phyloP scores from a whole-genome alignment of 345 rosid genomes.

The Sisymbrium irio region DNA sequence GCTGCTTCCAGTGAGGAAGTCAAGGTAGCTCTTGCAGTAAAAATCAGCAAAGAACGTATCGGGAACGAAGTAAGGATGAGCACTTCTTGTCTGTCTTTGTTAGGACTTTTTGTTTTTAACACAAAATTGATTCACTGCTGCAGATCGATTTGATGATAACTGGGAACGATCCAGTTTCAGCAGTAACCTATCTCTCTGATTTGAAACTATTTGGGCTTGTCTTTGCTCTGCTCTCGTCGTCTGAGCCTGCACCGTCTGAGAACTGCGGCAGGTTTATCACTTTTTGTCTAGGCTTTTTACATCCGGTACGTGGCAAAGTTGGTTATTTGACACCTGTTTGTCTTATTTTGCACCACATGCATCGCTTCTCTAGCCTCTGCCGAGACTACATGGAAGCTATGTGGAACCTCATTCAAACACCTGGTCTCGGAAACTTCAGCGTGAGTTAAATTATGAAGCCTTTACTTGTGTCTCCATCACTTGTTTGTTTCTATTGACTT shows the following conservation, averaged over 20 bases:
- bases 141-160: slow-evolving; percentile 91
- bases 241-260: slow-evolving; percentile 4
- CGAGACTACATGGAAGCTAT: slow-evolving; percentile 56
- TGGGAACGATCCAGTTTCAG: slow-evolving; percentile 77
- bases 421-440: slow-evolving; percentile 43
- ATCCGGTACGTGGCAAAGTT: not conserved
- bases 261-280: not conserved
- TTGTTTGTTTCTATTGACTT: not conserved
- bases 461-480: no score
- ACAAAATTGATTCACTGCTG: slow-evolving; percentile 22
- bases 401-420: slow-evolving; percentile 55
- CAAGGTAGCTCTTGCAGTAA: slow-evolving; percentile 73
- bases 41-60: slow-evolving; percentile 87
- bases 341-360: not conserved
- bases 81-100: not conserved
- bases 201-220: slow-evolving; percentile 67
- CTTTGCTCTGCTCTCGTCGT: slow-evolving; percentile 51
- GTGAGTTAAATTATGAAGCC: slow-evolving; percentile 39
- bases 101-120: no score
- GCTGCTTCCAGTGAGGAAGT: slow-evolving; percentile 80
- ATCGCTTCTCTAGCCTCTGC: slow-evolving; percentile 41
- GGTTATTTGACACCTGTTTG: not conserved
- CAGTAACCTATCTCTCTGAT: slow-evolving; percentile 52
- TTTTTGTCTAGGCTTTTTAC: not conserved
- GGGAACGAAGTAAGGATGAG: slow-evolving; percentile 73